Conservation (phyloP, 805 yeast species). For the Pichia thaimueangensis region DNA sequence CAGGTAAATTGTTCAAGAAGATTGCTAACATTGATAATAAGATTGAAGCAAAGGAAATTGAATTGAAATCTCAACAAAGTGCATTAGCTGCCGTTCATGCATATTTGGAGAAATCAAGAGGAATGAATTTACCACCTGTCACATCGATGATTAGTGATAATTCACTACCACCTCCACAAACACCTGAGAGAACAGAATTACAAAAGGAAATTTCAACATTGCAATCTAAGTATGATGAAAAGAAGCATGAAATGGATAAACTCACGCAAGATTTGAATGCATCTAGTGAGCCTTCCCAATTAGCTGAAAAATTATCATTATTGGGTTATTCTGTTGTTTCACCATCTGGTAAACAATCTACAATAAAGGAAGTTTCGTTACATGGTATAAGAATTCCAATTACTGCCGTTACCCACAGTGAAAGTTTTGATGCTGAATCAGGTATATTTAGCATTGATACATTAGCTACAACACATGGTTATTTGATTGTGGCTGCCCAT, state of each 20-base stretch:
- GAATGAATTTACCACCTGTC: slow-evolving; percentile 9
- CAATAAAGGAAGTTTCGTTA: neutral
- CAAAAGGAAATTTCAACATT: slow-evolving; percentile 9
- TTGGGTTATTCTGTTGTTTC: slow-evolving; percentile 10
- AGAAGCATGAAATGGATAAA: slow-evolving; percentile 5
- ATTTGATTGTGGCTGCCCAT: slow-evolving; percentile 29
- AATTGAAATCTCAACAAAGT: slow-evolving; percentile 12
- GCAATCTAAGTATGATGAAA: slow-evolving; percentile 6
- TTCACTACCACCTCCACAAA: neutral
- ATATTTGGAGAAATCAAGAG: slow-evolving; percentile 12
- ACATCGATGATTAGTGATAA: neutral
- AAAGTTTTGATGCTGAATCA: slow-evolving; percentile 6
- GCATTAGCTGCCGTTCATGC: slow-evolving; percentile 15
- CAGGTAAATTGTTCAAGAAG: slow-evolving; percentile 1
- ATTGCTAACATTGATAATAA: slow-evolving; percentile 6
- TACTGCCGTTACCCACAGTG: slow-evolving; percentile 3
- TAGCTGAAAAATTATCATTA: slow-evolving; percentile 7
- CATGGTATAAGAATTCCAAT: neutral
- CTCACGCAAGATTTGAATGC: slow-evolving; percentile 23
- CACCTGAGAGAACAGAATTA: neutral
- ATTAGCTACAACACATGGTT: slow-evolving; percentile 22
- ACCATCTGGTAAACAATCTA: slow-evolving; percentile 3
- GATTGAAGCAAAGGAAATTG: slow-evolving; percentile 13
- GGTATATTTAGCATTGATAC: slow-evolving; percentile 4
- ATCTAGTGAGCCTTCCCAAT: neutral